Evolutionary conservation across 176 grass and related monocot genomes (phyloP), one percentile per base, ranked within the genome.

Genomic region (Eleusine coracana): DNA sequence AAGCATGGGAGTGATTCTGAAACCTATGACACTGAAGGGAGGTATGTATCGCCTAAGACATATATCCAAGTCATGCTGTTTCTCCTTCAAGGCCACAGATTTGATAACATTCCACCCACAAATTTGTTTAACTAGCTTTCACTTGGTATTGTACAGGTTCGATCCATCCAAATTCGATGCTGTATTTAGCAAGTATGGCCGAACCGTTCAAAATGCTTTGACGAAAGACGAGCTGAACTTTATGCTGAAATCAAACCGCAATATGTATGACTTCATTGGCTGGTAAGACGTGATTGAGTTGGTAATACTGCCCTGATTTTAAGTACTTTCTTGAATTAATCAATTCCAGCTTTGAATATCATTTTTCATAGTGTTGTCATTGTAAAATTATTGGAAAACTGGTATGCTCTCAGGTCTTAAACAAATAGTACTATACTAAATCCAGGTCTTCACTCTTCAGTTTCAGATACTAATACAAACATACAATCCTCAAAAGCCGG

Each of bases 1-100:
- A 94, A 94, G 75, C 92, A 94, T 17, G 92, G 89, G 40, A 91
- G 92, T 63, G 89, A 92, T 40, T 87, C 80, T 87, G 87, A 91
- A 65, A 54, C 87, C 15, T 94, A 92, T 51, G 92, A 94, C 36
- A 89, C 87, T 39, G 92, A 94, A 89, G 92, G 89, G 44, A 92
- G 92, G 92, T 94, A 70, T 7, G 71, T 75, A 60, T 25, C 2
- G 18, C 63, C 34, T 29, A 59, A 11, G 9, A 59, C 60, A 63
- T 5, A 3, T 61, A 3, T 61, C 58, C n/a, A 61, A 61, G 62
- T 29, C 2, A 49, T 48, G 0, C 11, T 46, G 29, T 29, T 62
- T 69, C n/a, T 70, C 5, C 1, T 44, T 3, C 13, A 83, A 75
- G 2, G 4, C 4, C 41, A 41, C 54, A 52, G 0, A 37, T 78